Conservation (phyloP, 495 filamentous ascomycete genomes). For the Sordaria brevicollis region DNA sequence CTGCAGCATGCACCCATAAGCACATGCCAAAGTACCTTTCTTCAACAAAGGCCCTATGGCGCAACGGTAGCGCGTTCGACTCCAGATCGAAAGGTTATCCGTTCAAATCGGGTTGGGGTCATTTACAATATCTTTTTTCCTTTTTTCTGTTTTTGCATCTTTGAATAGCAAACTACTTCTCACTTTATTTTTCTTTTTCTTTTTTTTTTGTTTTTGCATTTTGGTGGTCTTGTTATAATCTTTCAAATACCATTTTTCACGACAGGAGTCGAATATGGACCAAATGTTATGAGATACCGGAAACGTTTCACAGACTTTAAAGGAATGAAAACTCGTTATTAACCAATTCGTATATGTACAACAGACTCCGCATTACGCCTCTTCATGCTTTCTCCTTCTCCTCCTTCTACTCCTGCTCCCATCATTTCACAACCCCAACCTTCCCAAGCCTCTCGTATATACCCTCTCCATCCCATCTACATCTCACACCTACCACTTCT, state of each 20-base stretch:
- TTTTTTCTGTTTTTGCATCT: neutral
- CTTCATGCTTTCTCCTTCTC: neutral
- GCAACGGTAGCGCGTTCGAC: constrained; percentile 37
- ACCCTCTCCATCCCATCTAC: neutral
- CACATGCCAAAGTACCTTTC: accelerated
- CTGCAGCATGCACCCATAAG: neutral
- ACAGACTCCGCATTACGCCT: neutral
- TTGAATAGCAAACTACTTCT: neutral
- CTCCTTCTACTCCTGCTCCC: too few relatives aligned
- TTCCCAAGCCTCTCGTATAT: too few relatives aligned
- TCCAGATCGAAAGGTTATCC: constrained; percentile 39
- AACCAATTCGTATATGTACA: neutral
- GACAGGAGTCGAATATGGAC: neutral
- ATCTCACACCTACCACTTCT: too few relatives aligned
- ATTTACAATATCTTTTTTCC: neutral
- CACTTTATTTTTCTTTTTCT: neutral
- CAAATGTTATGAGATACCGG: too few relatives aligned
- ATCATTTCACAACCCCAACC: neutral
- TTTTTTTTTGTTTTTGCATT: neutral
- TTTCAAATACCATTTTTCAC: neutral
- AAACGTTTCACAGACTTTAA: too few relatives aligned
- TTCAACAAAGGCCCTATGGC: constrained; percentile 5
- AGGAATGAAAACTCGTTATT: neutral
- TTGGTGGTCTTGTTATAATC: neutral
- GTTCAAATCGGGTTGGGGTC: constrained; percentile 23